Percentiles rank a stretch among this genome's conserved stretches.
These are phyloP conservation scores for Clavispora phyllophila DNA, from an alignment of 805 yeast genomes.

Conservation along the genomic window DNA sequence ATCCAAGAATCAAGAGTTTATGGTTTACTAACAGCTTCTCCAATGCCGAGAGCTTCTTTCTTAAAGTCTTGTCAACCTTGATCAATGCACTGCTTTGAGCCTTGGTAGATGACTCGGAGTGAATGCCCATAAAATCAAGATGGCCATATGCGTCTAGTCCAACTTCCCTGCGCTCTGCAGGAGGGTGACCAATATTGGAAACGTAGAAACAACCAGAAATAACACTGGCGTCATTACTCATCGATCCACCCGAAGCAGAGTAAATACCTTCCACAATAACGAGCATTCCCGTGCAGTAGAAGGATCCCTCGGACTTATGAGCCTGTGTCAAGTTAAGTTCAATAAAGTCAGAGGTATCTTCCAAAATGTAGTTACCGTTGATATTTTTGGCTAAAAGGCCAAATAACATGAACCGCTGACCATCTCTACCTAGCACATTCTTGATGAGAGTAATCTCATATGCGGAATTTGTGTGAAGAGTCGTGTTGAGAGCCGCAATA, in stretches of 20 bases:
- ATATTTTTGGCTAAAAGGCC: constrained; percentile 66
- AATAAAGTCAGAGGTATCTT: constrained; percentile 75
- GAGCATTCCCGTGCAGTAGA: constrained; percentile 69
- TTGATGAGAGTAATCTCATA: constrained; percentile 63
- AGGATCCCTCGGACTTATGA: constrained; percentile 58
- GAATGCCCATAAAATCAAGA: constrained; percentile 58
- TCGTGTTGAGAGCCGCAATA: constrained; percentile 37
- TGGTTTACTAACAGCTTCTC: constrained; percentile 57
- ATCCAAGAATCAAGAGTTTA: constrained; percentile 66
- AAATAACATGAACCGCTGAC: constrained; percentile 65
- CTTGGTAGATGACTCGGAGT: constrained; percentile 21
- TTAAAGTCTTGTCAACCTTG: constrained; percentile 58
- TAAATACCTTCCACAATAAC: constrained; percentile 83
- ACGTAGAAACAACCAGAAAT: constrained; percentile 59
- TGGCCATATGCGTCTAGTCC: constrained; percentile 73
- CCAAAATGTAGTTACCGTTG: constrained; percentile 68
- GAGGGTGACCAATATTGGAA: constrained; percentile 78
- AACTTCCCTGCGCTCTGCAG: constrained; percentile 67
- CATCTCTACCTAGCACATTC: constrained; percentile 81
- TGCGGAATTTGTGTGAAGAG: constrained; percentile 7
- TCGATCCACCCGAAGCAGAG: constrained; percentile 52
- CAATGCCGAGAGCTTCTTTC: constrained; percentile 46
- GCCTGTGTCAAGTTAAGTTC: constrained; percentile 62
- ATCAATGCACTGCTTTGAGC: constrained; percentile 20
- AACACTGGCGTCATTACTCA: constrained; percentile 23